Percentiles rank a stretch among this genome's conserved stretches.
phyloP scores from a whole-genome alignment of 352 stramenopile species.

The Pelagophyceae sp. region DNA sequence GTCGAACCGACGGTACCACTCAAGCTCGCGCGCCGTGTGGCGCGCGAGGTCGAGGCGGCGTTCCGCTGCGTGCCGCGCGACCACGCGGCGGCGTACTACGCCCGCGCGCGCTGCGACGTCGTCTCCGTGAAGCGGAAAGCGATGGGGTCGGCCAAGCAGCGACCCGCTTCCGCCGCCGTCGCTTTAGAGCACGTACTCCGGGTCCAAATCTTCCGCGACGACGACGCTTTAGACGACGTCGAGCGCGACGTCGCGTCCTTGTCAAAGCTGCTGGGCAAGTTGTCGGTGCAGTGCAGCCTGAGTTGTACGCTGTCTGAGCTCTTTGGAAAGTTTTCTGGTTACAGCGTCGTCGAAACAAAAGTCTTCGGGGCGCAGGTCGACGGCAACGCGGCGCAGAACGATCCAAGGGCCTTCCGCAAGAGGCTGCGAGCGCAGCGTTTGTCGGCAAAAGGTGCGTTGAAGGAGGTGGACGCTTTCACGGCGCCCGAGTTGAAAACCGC shows the following conservation, averaged over 20 bases:
- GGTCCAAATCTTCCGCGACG: background rate
- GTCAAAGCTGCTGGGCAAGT: slow-evolving; percentile 6
- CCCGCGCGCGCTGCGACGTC: slow-evolving; percentile 5
- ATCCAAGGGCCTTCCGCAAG: too few relatives aligned
- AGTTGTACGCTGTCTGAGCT: too few relatives aligned
- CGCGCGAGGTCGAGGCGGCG: slow-evolving; percentile 2
- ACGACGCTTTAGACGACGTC: background rate
- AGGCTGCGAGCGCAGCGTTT: too few relatives aligned
- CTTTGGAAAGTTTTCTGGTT: too few relatives aligned
- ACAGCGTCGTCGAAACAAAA: too few relatives aligned
- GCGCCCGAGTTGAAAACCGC: too few relatives aligned
- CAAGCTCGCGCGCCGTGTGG: background rate
- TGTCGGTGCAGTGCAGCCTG: background rate
- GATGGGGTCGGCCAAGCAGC: too few relatives aligned
- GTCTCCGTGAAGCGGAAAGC: background rate
- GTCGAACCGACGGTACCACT: background rate
- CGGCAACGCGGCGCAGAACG: too few relatives aligned
- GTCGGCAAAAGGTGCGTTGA: too few relatives aligned
- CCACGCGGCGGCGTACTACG: background rate
- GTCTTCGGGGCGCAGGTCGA: too few relatives aligned
- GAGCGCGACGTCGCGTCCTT: background rate
- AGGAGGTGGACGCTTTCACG: too few relatives aligned
- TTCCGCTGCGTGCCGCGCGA: background rate
- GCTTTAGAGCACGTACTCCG: background rate
- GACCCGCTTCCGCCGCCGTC: background rate